A percentile compares a stretch with the other conserved stretches of the same genome.
Conservation (phyloP, 345 rosid genomes). For the Syzygium aromaticum region DNA sequence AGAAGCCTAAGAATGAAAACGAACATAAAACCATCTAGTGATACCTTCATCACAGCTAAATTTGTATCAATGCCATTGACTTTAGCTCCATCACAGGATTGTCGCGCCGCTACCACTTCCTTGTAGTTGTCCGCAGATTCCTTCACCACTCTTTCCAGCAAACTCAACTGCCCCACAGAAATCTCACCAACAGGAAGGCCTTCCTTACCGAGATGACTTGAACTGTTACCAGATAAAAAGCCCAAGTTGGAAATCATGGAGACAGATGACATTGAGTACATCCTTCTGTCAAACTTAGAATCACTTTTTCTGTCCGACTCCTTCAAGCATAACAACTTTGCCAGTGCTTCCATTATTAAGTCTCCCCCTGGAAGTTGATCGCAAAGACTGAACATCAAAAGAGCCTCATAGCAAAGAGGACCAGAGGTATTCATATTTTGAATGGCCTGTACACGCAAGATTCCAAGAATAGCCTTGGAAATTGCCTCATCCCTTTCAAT, state of each 20-base stretch:
- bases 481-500: conserved; percentile 64
- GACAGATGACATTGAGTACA: conserved; percentile 58
- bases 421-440: conserved; percentile 43
- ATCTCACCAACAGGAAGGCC: conserved; percentile 69
- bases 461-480: conserved; percentile 74
- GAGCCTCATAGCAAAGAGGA: conserved; percentile 27
- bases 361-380: conserved; percentile 97
- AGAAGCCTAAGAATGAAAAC: background rate
- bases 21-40: background rate
- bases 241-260: conserved; percentile 74
- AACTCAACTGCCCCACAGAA: conserved; percentile 72
- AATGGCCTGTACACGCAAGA: conserved; percentile 70
- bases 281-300: conserved; percentile 32
- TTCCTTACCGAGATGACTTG: conserved; percentile 28
- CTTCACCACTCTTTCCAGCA: conserved; percentile 72
- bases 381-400: conserved; percentile 80
- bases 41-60: conserved; percentile 92
- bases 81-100: conserved; percentile 74
- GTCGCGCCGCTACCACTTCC: conserved; percentile 60
- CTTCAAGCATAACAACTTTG: conserved; percentile 46
- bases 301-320: conserved; percentile 24
- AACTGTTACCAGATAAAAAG: conserved; percentile 56
- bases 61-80: conserved; percentile 90
- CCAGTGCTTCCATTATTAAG: conserved; percentile 74
- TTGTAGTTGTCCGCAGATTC: conserved; percentile 63